Evolutionary conservation across 208 protist genomes (phyloP).

Genomic region (Wallacemonas sp.): DNA sequence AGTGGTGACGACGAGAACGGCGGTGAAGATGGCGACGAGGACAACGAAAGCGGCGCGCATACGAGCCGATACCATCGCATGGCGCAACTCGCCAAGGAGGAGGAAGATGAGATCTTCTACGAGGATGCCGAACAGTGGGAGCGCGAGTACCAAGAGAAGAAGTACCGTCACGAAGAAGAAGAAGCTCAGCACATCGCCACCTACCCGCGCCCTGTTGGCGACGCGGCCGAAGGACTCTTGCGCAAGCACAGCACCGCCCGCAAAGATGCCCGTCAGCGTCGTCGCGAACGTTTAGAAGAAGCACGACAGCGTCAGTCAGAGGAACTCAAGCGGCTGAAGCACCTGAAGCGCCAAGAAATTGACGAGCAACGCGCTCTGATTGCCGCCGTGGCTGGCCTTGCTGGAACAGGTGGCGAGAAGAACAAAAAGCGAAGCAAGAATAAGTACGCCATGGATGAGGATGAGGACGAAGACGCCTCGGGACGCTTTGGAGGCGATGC

Average conservation of each 20-base stretch:
- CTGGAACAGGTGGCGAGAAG: constrained; percentile 12
- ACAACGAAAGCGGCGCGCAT: too few relatives aligned
- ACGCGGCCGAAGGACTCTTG: constrained; percentile 65
- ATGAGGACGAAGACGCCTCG: constrained; percentile 2
- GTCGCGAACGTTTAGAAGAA: constrained; percentile 69
- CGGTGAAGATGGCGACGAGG: constrained; percentile 21
- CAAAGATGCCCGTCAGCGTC: constrained; percentile 81
- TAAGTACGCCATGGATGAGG: constrained; percentile 16
- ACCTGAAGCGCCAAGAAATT: constrained; percentile 89
- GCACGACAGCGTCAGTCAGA: constrained; percentile 67
- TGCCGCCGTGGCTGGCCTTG: constrained; percentile 70
- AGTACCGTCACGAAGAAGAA: constrained; percentile 86
- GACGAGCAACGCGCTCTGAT: constrained; percentile 81
- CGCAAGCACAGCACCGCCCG: constrained; percentile 66
- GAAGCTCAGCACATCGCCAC: constrained; percentile 59
- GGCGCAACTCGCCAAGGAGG: constrained; percentile 68
- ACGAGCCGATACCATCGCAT: constrained; percentile 36
- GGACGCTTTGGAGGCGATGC: constrained; percentile 23
- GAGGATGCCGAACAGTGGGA: constrained; percentile 84
- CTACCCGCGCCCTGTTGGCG: constrained; percentile 78
- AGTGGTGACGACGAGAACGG: constrained; percentile 16
- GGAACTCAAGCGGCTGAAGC: constrained; percentile 90
- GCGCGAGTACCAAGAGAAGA: constrained; percentile 79
- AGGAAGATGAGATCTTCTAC: constrained; percentile 86
- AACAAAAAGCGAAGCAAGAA: constrained; percentile 19